phyloP scores from a whole-genome alignment of 345 rosid genomes.

The Noccaea caerulescens region DNA sequence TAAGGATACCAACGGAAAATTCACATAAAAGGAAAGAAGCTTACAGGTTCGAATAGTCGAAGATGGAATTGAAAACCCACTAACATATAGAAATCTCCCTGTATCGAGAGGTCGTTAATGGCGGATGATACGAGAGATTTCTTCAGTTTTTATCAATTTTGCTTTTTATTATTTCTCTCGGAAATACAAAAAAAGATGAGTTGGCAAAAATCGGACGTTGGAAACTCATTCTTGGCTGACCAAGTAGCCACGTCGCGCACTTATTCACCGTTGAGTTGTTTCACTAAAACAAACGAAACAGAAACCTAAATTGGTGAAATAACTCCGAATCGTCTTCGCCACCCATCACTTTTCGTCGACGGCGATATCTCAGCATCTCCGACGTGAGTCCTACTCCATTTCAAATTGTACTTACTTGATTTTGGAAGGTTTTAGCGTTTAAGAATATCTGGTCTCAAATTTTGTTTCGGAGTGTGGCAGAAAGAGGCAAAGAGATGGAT shows the following conservation, averaged over 20 bases:
- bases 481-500: slow-evolving; percentile 13
- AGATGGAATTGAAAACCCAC: not conserved
- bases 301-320: slow-evolving; percentile 6
- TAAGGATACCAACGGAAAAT: not conserved
- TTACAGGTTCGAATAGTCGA: not conserved
- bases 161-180: not conserved
- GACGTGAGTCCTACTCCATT: slow-evolving; percentile 31
- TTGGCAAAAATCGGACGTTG: slow-evolving; percentile 39
- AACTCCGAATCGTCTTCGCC: not conserved
- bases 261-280: slow-evolving; percentile 34
- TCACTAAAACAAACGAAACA: not conserved
- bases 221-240: slow-evolving; percentile 31
- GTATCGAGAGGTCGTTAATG: slow-evolving; percentile 37
- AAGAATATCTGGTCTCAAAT: slow-evolving; percentile 8
- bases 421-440: slow-evolving; percentile 31
- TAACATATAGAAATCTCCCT: not conserved
- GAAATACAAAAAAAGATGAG: not conserved
- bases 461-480: slow-evolving; percentile 19
- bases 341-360: slow-evolving; percentile 4
- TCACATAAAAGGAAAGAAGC: not conserved
- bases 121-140: slow-evolving; percentile 36
- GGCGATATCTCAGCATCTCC: slow-evolving; percentile 30
- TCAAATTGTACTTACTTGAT: slow-evolving; percentile 4
- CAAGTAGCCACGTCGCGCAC: slow-evolving; percentile 30
- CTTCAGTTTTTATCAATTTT: slow-evolving; percentile 6